These are phyloP conservation scores for Trichosporon inkin DNA, from an alignment of 1,284 basidiomycete species.

Conservation along the genomic window DNA sequence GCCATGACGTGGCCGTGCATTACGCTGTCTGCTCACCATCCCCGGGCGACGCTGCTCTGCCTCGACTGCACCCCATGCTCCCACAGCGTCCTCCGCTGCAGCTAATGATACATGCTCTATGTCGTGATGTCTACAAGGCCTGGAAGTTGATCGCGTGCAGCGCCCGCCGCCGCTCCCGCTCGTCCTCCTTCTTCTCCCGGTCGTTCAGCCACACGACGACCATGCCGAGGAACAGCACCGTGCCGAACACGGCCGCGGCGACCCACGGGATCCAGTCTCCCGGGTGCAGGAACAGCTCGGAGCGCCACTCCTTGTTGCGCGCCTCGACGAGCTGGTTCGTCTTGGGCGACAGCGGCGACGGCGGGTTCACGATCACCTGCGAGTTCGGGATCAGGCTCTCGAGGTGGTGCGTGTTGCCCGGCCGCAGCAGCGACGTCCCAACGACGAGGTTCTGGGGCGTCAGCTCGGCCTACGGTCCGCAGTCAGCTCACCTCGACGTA, in stretches of 20 bases:
- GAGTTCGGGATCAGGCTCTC: constrained; percentile 98
- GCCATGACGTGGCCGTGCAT: too few species aligned
- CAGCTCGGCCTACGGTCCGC: not conserved
- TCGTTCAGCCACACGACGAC: constrained; percentile 85
- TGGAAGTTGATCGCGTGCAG: constrained; percentile 97
- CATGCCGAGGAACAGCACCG: constrained; percentile 67
- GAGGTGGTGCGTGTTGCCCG: constrained; percentile 72
- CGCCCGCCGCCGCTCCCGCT: constrained; percentile 75
- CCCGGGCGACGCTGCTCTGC: too few species aligned
- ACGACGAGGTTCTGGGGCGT: constrained; percentile 69
- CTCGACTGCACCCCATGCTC: too few species aligned
- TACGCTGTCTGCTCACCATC: too few species aligned
- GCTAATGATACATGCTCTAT: constrained; percentile 5
- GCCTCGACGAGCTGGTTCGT: constrained; percentile 18
- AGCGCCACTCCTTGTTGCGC: constrained; percentile 63
- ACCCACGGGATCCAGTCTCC: constrained; percentile 99
- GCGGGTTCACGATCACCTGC: constrained; percentile 89
- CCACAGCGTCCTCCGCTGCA: not conserved
- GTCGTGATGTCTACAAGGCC: constrained; percentile 59
- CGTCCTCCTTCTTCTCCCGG: constrained; percentile 93
- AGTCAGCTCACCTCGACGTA: constrained; percentile 74
- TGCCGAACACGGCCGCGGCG: constrained; percentile 72
- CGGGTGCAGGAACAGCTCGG: constrained; percentile 85
- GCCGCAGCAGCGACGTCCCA: constrained; percentile 71
- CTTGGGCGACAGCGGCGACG: constrained; percentile 33